Conservation (phyloP, 768 basidiomycete genomes). For the Candolleomyces efflorescens region DNA sequence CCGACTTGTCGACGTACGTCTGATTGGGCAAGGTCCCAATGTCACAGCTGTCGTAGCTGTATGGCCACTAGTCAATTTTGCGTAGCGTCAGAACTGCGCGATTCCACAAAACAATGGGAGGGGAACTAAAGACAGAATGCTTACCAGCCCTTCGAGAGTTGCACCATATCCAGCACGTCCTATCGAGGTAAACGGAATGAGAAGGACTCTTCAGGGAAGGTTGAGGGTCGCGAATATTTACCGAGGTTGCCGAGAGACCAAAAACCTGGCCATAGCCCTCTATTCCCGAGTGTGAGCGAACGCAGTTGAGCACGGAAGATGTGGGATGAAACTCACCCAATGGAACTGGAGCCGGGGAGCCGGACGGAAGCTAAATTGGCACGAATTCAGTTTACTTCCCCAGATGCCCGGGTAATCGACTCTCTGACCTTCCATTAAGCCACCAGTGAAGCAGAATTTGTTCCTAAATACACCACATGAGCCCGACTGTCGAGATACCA, state of each 20-base stretch:
- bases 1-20: slow-evolving; percentile 49
- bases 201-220: no score
- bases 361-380: slow-evolving; percentile 22
- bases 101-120: neutral
- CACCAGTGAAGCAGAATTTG: slow-evolving; percentile 69
- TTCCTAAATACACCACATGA: slow-evolving; percentile 19
- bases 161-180: slow-evolving; percentile 74
- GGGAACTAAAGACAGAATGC: slow-evolving; percentile 10
- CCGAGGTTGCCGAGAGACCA: slow-evolving; percentile 52
- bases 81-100: no score
- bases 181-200: slow-evolving; percentile 4
- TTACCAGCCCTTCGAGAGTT: slow-evolving; percentile 61
- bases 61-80: slow-evolving; percentile 47
- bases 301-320: neutral
- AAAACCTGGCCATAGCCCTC: slow-evolving; percentile 38
- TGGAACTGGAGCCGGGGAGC: slow-evolving; percentile 27
- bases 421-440: slow-evolving; percentile 42
- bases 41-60: slow-evolving; percentile 71
- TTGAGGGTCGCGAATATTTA: slow-evolving; percentile 12
- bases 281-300: slow-evolving; percentile 30
- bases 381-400: neutral
- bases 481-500: neutral
- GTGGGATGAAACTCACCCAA: slow-evolving; percentile 18
- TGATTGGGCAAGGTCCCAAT: slow-evolving; percentile 81
- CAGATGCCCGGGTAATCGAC: neutral